A percentile compares a stretch with the other conserved stretches of the same genome.
phyloP scores from a whole-genome alignment of 2,329 filamentous ascomycete species.

The Cercospora sp. region DNA sequence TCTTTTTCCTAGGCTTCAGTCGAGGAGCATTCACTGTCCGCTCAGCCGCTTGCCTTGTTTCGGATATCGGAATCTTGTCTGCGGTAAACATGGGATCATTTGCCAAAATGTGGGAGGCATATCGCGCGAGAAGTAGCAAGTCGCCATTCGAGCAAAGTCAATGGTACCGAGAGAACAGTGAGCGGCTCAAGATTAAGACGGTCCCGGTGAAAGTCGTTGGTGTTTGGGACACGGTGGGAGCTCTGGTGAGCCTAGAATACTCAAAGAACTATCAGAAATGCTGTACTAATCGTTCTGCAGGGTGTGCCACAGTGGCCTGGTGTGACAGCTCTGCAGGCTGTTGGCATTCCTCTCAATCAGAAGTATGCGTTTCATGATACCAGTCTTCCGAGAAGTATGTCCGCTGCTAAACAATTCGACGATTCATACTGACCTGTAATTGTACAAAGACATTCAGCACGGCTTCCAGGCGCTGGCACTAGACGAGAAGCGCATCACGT shows the following conservation, averaged over 20 bases:
- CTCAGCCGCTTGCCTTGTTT: constrained; percentile 20
- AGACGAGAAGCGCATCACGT: constrained; percentile 40
- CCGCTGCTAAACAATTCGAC: background rate
- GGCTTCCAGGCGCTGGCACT: constrained; percentile 43
- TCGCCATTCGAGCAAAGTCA: constrained; percentile 9
- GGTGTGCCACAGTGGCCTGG: constrained; percentile 22
- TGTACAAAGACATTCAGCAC: constrained; percentile 32
- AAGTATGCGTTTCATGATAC: constrained; percentile 48
- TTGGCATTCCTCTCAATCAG: constrained; percentile 23
- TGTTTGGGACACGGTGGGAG: constrained; percentile 45
- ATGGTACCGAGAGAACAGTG: constrained; percentile 19
- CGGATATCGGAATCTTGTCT: constrained; percentile 19
- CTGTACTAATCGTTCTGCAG: background rate
- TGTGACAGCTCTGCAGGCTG: constrained; percentile 35
- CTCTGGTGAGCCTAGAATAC: constrained; percentile 4
- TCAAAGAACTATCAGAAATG: background rate
- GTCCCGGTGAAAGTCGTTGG: constrained; percentile 41
- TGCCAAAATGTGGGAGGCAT: constrained; percentile 19
- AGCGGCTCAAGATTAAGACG: constrained; percentile 9
- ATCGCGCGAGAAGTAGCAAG: background rate
- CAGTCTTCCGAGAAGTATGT: constrained; percentile 33
- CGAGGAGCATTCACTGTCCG: constrained; percentile 42
- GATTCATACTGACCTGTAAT: background rate
- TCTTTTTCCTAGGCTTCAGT: constrained; percentile 48
- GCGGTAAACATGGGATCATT: constrained; percentile 21